Percentiles rank a stretch among this genome's conserved stretches.
Evolutionary conservation across 371 early-diverging fungal genomes (phyloP).

Genomic region (Zancudomyces culisetae): DNA sequence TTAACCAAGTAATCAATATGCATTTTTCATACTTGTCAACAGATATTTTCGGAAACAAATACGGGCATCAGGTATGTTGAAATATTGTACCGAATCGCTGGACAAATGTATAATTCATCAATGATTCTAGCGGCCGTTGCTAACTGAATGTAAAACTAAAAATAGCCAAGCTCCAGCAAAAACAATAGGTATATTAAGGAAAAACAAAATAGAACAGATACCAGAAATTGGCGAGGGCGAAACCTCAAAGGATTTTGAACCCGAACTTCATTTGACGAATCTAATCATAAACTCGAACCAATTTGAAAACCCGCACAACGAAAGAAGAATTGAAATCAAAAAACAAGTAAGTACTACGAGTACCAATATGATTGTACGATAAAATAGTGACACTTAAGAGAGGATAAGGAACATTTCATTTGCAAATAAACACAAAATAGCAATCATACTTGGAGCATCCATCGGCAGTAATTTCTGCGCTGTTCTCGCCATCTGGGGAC

Average conservation of each 20-base stretch:
- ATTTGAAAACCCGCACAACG: neutral
- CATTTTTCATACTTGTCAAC: too few species aligned
- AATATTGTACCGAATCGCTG: neutral
- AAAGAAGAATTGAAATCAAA: neutral
- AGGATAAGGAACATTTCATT: too few species aligned
- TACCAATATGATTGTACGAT: too few species aligned
- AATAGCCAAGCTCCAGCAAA: neutral
- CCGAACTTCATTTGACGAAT: neutral
- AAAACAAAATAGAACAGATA: neutral
- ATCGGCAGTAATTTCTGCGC: slow-evolving; percentile 13
- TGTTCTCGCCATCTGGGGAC: slow-evolving; percentile 17
- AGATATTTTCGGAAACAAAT: neutral
- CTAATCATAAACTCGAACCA: neutral
- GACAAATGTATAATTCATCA: neutral
- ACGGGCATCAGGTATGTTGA: neutral
- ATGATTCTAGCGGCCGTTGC: neutral
- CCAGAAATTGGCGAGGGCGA: neutral
- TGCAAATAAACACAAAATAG: too few species aligned
- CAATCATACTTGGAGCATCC: slow-evolving; percentile 23
- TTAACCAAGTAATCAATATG: neutral
- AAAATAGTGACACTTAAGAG: too few species aligned
- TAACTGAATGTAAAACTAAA: neutral
- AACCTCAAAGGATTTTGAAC: neutral
- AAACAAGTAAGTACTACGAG: neutral
- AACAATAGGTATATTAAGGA: neutral